Conservation (phyloP, 768 basidiomycete genomes). For the Leucocoprinus sp. region DNA sequence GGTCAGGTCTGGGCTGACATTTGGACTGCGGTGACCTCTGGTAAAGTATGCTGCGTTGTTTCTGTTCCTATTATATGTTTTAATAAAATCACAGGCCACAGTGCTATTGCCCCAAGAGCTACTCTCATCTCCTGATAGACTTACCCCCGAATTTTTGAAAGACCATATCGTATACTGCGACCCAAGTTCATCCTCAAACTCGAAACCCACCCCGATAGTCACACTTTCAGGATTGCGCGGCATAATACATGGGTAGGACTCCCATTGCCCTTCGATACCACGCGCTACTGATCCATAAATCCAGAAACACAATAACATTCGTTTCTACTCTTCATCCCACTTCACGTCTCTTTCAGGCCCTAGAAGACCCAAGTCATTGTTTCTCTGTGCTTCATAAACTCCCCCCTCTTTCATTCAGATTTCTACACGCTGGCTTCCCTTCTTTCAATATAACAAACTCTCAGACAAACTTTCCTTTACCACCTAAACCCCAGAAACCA, state of each 20-base stretch:
- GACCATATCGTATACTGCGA: constrained; percentile 77
- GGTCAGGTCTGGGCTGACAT: constrained; percentile 66
- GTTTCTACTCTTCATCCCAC: constrained; percentile 35
- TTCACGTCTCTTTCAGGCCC: constrained; percentile 32
- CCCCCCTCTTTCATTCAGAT: constrained; percentile 44
- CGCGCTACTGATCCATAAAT: constrained; percentile 7
- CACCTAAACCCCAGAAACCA: constrained; percentile 20
- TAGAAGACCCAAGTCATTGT: constrained; percentile 27
- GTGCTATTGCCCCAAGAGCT: constrained; percentile 71
- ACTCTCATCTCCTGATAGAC: constrained; percentile 37
- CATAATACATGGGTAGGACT: constrained; percentile 46
- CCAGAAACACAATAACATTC: constrained; percentile 34
- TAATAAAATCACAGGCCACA: too few species aligned
- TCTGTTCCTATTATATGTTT: too few species aligned
- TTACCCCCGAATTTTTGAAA: constrained; percentile 69
- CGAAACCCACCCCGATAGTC: constrained; percentile 38
- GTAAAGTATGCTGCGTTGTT: constrained; percentile 48
- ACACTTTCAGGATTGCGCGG: constrained; percentile 84
- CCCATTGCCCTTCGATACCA: not conserved
- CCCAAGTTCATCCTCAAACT: constrained; percentile 31
- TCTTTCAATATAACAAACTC: constrained; percentile 41
- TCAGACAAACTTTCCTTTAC: constrained; percentile 28
- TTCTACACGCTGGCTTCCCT: constrained; percentile 36
- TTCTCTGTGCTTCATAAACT: constrained; percentile 29
- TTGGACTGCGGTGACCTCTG: constrained; percentile 52